Evolutionary conservation across 495 filamentous ascomycete species (phyloP).

Genomic region (Neurospora cerealis): DNA sequence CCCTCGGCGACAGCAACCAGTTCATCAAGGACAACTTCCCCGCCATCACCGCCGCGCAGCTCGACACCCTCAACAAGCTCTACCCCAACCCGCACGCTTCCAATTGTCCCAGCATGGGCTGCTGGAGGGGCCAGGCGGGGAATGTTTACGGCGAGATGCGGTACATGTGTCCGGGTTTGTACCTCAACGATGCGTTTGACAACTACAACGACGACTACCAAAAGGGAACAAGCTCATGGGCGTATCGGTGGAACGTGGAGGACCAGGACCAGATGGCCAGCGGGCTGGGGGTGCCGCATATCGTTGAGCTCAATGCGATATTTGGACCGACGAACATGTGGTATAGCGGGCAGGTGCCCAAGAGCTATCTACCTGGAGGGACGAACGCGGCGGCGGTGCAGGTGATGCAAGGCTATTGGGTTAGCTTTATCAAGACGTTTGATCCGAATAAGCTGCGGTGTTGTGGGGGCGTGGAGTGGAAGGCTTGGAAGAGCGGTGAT

Average conservation of each 20-base stretch:
- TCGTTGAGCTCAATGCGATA: conserved; percentile 51
- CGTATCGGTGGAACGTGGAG: conserved; percentile 58
- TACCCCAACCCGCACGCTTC: conserved; percentile 42
- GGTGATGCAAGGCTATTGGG: conserved; percentile 58
- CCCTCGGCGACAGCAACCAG: conserved; percentile 33
- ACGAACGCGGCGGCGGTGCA: conserved; percentile 43
- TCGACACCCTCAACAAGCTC: conserved; percentile 44
- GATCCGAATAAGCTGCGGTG: conserved; percentile 47
- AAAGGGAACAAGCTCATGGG: conserved; percentile 32
- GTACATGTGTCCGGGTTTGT: conserved; percentile 61
- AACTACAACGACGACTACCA: conserved; percentile 18
- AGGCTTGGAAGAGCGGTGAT: conserved; percentile 14
- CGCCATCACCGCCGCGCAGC: conserved; percentile 39
- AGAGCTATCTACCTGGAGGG: conserved; percentile 40
- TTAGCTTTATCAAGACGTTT: conserved; percentile 53
- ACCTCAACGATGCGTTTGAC: conserved; percentile 38
- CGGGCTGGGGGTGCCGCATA: conserved; percentile 54
- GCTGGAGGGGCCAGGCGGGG: conserved; percentile 50
- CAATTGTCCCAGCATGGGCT: conserved; percentile 31
- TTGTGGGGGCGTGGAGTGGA: conserved; percentile 18
- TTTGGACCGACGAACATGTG: conserved; percentile 35
- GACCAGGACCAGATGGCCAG: conserved; percentile 35
- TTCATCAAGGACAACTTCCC: conserved; percentile 60
- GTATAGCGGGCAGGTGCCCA: conserved; percentile 23
- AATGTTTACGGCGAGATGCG: conserved; percentile 62